Conservation (phyloP, 257 asterid genomes). For the Przewalskia tangutica region DNA sequence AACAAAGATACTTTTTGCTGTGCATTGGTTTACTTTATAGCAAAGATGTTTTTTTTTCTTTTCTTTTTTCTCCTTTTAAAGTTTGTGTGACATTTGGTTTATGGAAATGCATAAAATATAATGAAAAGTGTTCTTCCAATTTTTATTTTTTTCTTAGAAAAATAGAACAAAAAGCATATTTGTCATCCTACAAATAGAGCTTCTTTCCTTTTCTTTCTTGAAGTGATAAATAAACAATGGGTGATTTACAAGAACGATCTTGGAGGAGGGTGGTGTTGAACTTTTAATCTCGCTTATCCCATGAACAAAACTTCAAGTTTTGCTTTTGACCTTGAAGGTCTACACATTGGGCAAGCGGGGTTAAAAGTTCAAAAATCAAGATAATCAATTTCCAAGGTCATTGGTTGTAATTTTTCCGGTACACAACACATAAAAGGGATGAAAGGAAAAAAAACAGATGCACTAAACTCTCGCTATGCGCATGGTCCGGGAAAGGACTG, state of each 20-base stretch:
- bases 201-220: not conserved
- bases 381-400: not conserved
- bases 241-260: not conserved
- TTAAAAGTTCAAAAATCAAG: not conserved
- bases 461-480: too few relatives aligned
- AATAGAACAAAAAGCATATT: not conserved
- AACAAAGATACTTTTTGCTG: not conserved
- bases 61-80: not conserved
- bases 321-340: not conserved
- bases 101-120: not conserved
- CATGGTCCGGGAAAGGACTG: too few relatives aligned
- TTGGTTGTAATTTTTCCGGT: not conserved
- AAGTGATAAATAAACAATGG: not conserved
- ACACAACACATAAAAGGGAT: too few relatives aligned
- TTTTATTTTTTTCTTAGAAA: not conserved
- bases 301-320: not conserved
- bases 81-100: not conserved
- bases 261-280: not conserved
- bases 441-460: too few relatives aligned
- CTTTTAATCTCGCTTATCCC: not conserved
- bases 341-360: not conserved
- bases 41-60: not conserved
- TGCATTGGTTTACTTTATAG: not conserved
- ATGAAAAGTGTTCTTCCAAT: not conserved
- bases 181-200: not conserved